Conservation (phyloP, 257 asterid genomes). For the Oldenlandia corymbosa region DNA sequence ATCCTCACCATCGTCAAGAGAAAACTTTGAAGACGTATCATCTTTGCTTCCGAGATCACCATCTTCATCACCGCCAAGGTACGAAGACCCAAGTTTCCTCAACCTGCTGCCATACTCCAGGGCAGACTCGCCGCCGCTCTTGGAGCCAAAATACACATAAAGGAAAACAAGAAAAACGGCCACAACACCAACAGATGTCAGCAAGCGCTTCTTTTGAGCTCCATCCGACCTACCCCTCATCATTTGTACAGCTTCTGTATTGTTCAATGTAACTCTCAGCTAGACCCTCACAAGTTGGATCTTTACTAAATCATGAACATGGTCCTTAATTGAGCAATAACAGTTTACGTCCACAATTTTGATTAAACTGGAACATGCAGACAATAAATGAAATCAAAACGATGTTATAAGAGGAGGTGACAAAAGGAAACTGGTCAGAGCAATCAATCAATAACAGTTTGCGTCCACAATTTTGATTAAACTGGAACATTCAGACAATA, state of each 20-base stretch:
- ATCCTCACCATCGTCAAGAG: slow-evolving; percentile 60
- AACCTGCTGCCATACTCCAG: slow-evolving; percentile 80
- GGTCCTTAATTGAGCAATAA: slow-evolving; percentile 17
- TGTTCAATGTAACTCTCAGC: slow-evolving; percentile 21
- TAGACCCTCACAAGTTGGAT: slow-evolving; percentile 19
- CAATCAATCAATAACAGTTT: slow-evolving; percentile 10
- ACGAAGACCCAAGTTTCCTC: slow-evolving; percentile 81
- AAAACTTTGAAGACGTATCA: slow-evolving; percentile 41
- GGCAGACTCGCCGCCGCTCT: slow-evolving; percentile 78
- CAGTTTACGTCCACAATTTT: slow-evolving; percentile 18
- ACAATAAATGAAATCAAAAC: neutral
- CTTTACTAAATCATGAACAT: slow-evolving; percentile 17
- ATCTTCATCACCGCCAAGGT: slow-evolving; percentile 85
- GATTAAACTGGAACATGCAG: slow-evolving; percentile 13
- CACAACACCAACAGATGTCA: slow-evolving; percentile 45
- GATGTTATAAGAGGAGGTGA: neutral
- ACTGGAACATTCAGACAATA: slow-evolving; percentile 10
- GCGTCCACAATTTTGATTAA: slow-evolving; percentile 17
- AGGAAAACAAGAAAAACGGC: slow-evolving; percentile 48
- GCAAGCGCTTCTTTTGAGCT: slow-evolving; percentile 59
- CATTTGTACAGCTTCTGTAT: slow-evolving; percentile 36
- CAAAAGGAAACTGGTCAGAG: neutral
- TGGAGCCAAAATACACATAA: slow-evolving; percentile 66
- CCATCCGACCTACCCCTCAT: slow-evolving; percentile 79
- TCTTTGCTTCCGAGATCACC: slow-evolving; percentile 51